Base-by-base conservation (phyloP, 2,329 filamentous ascomycete genomes). In the Arthrobotrys entomopaga region DNA sequence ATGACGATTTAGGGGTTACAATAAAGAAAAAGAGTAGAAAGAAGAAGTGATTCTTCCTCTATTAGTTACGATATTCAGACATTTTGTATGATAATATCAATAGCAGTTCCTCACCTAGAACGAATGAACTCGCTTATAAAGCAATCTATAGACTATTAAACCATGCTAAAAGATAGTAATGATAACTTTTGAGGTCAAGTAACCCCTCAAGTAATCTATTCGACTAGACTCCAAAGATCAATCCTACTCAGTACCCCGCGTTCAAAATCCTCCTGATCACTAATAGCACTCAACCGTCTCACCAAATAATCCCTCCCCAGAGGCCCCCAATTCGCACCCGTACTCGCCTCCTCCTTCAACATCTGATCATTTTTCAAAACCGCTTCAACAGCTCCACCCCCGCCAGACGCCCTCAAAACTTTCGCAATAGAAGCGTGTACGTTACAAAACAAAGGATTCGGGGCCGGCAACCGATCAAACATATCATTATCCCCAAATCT, bases 1-100 rank as follows among this genome's bases (percentile, higher is more conserved):
- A 83, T 11, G 85, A 84, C 58, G 82, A 81, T 29, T 79, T 78
- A 3, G 81, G 84, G 54, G 82, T 83, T 50, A 84, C 85, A 76
- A 80, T 89, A 90, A 82, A 84, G 89, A 77, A 92, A 91, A 82
- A 87, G 0, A 83, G 86, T 0, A 91, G 91, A 84, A 93, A 91
- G 84, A 87, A 88, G 79, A 92, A 91, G 81, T 34, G 5, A 34
- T 34, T 34, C 6, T 34, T 8, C 26, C 29, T 34, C 29, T 6
- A 34, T 10, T 34, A 34, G 29, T 34, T 2, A 34, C 29, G 5
- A 34, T 5, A 34, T 34, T 34, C 1, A 34, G 29, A 34, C 10
- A 8, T 34, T n/a, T n/a, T 34, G 29, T 34, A 34, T 34, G 29
- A 34, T 34, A 34, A 8, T 34, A 34, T 5, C 29, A 10, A 34